Conservation (phyloP, 257 asterid genomes). For the Scutellaria galericulata region DNA sequence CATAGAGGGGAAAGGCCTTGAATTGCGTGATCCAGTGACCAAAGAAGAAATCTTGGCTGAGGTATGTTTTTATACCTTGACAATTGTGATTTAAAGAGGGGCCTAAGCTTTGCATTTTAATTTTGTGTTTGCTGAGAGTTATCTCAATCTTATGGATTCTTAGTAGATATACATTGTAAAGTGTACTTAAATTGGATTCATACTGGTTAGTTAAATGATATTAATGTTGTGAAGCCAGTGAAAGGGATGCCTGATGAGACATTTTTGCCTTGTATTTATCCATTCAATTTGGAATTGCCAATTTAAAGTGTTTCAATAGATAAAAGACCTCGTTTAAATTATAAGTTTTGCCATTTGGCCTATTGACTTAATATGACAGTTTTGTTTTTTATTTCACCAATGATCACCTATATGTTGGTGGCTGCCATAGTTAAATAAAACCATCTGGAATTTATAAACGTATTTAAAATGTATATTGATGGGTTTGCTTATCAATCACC, state of each 20-base stretch:
- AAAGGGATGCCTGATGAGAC: not conserved
- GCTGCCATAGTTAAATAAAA: not conserved
- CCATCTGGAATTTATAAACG: too few species aligned
- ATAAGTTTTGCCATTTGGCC: conserved; percentile 9
- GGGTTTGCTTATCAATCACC: not conserved
- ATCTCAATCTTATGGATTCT: not conserved
- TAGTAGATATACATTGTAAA: not conserved
- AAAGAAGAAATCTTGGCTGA: conserved; percentile 83
- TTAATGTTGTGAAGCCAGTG: conserved; percentile 19
- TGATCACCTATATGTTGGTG: not conserved
- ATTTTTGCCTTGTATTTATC: not conserved
- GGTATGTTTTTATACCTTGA: conserved; percentile 46
- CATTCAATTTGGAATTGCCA: conserved; percentile 3
- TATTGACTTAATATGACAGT: not conserved
- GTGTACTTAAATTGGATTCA: conserved; percentile 3
- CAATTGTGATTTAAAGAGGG: conserved; percentile 9
- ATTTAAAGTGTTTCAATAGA: conserved; percentile 1
- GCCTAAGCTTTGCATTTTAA: conserved; percentile 14
- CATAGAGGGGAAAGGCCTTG: conserved; percentile 63
- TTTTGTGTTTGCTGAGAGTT: conserved; percentile 4
- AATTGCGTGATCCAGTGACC: conserved; percentile 73
- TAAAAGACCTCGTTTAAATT: not conserved
- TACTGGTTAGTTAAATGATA: conserved; percentile 1
- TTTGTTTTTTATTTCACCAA: not conserved
- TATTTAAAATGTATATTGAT: too few species aligned